These are phyloP conservation scores for Tremellales sp. DNA, from an alignment of 1,284 basidiomycete genomes.

Conservation along the genomic window DNA sequence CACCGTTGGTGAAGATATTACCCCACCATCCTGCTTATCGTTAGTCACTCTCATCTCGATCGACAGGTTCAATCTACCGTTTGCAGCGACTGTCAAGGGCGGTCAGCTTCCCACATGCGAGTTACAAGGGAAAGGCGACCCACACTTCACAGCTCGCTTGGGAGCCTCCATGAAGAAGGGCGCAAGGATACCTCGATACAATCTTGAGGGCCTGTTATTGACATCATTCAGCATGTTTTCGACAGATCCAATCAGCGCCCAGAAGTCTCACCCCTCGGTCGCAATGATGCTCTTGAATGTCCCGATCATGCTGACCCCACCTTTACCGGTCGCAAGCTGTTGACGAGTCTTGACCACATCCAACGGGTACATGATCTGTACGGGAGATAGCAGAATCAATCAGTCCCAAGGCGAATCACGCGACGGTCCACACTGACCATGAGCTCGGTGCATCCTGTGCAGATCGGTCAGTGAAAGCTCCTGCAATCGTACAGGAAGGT, in stretches of 20 bases:
- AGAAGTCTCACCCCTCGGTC: constrained; percentile 61
- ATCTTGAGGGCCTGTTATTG: constrained; percentile 61
- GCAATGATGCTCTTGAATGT: constrained; percentile 64
- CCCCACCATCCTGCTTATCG: constrained; percentile 86
- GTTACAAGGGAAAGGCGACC: constrained; percentile 45
- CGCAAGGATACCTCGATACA: constrained; percentile 92
- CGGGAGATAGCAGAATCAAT: constrained; percentile 23
- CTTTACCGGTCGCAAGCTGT: constrained; percentile 85
- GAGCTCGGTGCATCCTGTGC: constrained; percentile 66
- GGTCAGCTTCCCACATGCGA: background rate
- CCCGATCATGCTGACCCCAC: constrained; percentile 68
- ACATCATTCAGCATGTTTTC: background rate
- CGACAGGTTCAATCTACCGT: constrained; percentile 19
- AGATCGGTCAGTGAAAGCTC: constrained; percentile 2
- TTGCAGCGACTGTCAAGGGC: constrained; percentile 32
- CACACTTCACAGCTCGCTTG: constrained; percentile 95
- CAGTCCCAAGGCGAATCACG: constrained; percentile 10
- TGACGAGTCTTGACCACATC: constrained; percentile 86
- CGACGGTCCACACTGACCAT: constrained; percentile 60
- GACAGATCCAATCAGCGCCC: constrained; percentile 39
- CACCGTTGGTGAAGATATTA: constrained; percentile 54
- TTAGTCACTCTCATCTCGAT: background rate
- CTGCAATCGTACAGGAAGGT: constrained; percentile 3
- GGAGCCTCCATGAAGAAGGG: constrained; percentile 95
- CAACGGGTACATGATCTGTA: constrained; percentile 35